Conservation (phyloP, 1,284 basidiomycete genomes). For the Ustilago trichophora region DNA sequence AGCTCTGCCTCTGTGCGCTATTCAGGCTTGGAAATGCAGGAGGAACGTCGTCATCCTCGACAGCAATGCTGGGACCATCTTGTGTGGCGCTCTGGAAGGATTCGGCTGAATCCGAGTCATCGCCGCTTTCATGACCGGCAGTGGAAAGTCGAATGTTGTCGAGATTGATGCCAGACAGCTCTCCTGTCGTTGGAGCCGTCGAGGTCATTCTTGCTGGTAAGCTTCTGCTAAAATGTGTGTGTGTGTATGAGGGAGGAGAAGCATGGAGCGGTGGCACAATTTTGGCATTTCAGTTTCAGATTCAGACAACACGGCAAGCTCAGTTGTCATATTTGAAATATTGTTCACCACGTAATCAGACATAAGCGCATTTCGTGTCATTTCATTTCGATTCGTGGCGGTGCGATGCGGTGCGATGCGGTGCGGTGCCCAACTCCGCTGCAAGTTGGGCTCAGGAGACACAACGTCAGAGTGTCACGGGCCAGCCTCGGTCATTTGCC, state of each 20-base stretch:
- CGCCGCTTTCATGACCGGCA: constrained; percentile 1
- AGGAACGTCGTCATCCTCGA: constrained; percentile 73
- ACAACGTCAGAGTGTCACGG: constrained; percentile 10
- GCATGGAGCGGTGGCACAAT: constrained; percentile 6
- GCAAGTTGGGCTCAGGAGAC: constrained; percentile 8
- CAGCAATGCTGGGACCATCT: constrained; percentile 8
- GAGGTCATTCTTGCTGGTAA: constrained; percentile 9
- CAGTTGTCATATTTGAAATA: too few relatives aligned
- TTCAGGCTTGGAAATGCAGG: constrained; percentile 83
- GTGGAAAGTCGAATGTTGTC: constrained; percentile 22
- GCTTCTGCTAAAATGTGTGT: too few relatives aligned
- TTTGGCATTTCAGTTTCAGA: constrained; percentile 18
- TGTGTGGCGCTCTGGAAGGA: constrained; percentile 19
- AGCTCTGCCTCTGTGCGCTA: constrained; percentile 77
- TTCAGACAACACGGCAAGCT: too few relatives aligned
- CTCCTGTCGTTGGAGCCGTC: background rate
- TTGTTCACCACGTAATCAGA: constrained; percentile 20
- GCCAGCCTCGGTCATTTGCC: constrained; percentile 1
- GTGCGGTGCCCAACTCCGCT: background rate
- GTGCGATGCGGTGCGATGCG: constrained; percentile 14
- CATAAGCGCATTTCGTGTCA: constrained; percentile 5
- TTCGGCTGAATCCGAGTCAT: constrained; percentile 14
- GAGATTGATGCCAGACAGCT: constrained; percentile 18
- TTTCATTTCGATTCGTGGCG: constrained; percentile 7
- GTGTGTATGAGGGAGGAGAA: background rate